A percentile compares a stretch with the other conserved stretches of the same genome.
phyloP scores from a whole-genome alignment of 768 basidiomycete species.

The Tephrocybe rancida region DNA sequence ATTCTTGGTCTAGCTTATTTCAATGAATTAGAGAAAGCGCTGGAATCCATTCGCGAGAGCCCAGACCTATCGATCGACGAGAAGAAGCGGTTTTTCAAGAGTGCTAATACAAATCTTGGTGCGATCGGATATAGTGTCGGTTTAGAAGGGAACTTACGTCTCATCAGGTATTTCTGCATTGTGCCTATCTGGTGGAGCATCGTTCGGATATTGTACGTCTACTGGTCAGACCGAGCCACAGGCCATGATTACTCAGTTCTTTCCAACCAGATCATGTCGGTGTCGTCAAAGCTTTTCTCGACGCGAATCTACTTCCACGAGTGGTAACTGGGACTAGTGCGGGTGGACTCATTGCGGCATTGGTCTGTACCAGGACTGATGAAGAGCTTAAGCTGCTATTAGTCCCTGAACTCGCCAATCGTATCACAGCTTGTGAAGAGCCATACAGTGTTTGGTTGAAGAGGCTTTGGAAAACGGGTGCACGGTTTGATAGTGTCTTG shows the following conservation, averaged over 20 bases:
- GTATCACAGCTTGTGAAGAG: conserved; percentile 83
- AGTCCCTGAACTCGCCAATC: conserved; percentile 82
- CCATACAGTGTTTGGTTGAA: conserved; percentile 67
- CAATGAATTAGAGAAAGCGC: conserved; percentile 72
- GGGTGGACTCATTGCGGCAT: conserved; percentile 76
- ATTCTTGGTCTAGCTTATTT: conserved; percentile 66
- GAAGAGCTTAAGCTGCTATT: conserved; percentile 80
- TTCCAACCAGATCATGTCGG: conserved; percentile 78
- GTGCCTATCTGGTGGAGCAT: conserved; percentile 95
- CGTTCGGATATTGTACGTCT: conserved; percentile 88
- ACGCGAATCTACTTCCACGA: conserved; percentile 82
- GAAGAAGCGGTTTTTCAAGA: conserved; percentile 91
- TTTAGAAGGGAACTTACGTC: neutral
- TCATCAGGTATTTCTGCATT: conserved; percentile 71
- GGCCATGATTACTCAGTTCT: neutral
- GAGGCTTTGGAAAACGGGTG: conserved; percentile 84
- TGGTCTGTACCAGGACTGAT: conserved; percentile 87
- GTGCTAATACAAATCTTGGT: conserved; percentile 87
- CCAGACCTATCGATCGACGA: conserved; percentile 79
- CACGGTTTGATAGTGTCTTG: conserved; percentile 87
- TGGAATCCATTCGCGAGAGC: conserved; percentile 77
- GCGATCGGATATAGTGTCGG: neutral
- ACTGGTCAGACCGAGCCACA: neutral
- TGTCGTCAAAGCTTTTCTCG: conserved; percentile 89
- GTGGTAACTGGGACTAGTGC: conserved; percentile 96